Evolutionary conservation across 345 rosid genomes (phyloP).

Genomic region (Rhodamnia rubescens): DNA sequence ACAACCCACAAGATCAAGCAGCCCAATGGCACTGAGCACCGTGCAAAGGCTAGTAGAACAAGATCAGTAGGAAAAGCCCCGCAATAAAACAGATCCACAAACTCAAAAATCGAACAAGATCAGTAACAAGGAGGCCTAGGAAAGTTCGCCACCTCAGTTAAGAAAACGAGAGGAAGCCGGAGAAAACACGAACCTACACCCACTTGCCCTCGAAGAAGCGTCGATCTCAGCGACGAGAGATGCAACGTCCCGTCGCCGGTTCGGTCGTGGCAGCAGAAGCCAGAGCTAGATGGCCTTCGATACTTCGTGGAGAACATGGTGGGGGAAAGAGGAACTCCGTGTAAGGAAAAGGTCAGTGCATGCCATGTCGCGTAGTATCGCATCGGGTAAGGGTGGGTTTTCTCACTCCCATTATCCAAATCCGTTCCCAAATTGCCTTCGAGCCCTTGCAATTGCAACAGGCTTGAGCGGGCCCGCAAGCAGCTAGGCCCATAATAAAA

Average conservation of each 20-base stretch:
- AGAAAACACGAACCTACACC: background rate
- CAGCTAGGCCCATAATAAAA: too few species aligned
- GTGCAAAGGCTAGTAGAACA: background rate
- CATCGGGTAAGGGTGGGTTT: too few species aligned
- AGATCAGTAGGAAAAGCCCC: background rate
- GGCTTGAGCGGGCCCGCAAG: too few species aligned
- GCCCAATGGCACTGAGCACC: background rate
- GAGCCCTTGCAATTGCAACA: too few species aligned
- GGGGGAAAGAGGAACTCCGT: too few species aligned
- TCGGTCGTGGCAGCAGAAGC: too few species aligned
- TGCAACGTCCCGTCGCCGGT: background rate
- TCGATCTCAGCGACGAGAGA: background rate
- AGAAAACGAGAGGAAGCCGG: background rate
- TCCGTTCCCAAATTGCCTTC: too few species aligned
- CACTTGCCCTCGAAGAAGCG: background rate
- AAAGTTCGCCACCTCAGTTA: background rate
- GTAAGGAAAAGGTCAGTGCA: too few species aligned
- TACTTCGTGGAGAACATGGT: too few species aligned
- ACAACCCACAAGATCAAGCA: background rate
- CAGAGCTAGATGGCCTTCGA: too few species aligned
- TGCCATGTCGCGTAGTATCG: too few species aligned
- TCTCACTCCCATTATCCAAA: too few species aligned
- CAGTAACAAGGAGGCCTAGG: background rate
- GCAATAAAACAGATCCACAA: background rate
- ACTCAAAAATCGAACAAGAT: background rate